Conservation (phyloP, 305 asterid genomes). For the Striga hermonthica region DNA sequence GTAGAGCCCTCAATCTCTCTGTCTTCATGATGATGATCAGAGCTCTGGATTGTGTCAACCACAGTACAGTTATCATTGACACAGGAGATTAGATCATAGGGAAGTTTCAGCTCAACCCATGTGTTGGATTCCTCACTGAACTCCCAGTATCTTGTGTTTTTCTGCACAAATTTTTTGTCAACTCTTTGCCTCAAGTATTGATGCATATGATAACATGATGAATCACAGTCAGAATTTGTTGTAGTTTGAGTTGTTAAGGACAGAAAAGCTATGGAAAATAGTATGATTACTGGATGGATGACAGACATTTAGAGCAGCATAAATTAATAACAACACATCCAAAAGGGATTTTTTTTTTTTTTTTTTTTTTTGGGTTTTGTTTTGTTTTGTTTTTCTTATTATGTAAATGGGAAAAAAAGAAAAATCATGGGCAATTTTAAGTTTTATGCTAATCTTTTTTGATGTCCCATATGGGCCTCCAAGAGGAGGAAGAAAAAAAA, state of each 20-base stretch:
- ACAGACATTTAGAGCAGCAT: conserved; percentile 32
- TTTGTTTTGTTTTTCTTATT: neutral
- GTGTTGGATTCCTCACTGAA: conserved; percentile 51
- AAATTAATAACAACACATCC: neutral
- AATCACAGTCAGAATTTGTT: conserved; percentile 33
- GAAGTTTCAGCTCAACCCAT: conserved; percentile 68
- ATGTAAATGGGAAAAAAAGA: neutral
- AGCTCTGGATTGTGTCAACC: conserved; percentile 41
- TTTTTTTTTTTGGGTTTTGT: too few relatives aligned
- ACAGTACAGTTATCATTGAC: conserved; percentile 44
- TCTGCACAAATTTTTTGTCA: conserved; percentile 58
- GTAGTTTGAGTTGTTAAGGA: conserved; percentile 24
- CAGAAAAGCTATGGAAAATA: conserved; percentile 29
- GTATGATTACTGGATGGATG: conserved; percentile 30
- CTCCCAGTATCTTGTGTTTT: conserved; percentile 61
- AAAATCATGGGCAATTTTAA: conserved; percentile 17
- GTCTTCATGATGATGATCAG: conserved; percentile 21
- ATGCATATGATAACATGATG: conserved; percentile 37
- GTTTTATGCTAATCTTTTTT: conserved; percentile 20
- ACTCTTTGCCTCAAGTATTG: conserved; percentile 35
- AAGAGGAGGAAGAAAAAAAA: conserved; percentile 27
- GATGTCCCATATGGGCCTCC: conserved; percentile 41
- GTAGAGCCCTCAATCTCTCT: conserved; percentile 3
- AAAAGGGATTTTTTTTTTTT: too few relatives aligned
- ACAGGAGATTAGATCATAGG: conserved; percentile 66